Conservation (phyloP, 129 eudicot genomes). For the Flaveria trinervia region DNA sequence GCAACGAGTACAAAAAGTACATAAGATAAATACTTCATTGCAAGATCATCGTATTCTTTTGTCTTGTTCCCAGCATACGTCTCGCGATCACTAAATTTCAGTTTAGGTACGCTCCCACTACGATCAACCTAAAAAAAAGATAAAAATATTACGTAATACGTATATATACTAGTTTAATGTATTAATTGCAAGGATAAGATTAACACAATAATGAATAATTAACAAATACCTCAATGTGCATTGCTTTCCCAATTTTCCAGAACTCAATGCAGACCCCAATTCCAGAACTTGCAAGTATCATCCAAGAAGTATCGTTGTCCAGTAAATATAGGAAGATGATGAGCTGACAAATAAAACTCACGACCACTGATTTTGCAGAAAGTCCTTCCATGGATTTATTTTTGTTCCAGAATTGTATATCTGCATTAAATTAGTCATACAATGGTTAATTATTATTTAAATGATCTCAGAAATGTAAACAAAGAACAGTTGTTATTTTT, state of each 20-base stretch:
- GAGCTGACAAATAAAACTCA: conserved; percentile 84
- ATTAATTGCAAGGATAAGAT: neutral
- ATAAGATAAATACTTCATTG: conserved; percentile 92
- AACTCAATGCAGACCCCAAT: conserved; percentile 93
- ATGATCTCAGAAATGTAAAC: conserved; percentile 9
- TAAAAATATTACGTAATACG: neutral
- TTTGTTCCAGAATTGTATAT: conserved; percentile 97
- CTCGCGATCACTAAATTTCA: conserved; percentile 88
- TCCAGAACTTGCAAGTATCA: conserved; percentile 98
- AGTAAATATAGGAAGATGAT: conserved; percentile 88
- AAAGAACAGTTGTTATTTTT: neutral
- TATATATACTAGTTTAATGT: neutral
- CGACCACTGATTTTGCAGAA: conserved; percentile 88
- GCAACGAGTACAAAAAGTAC: conserved; percentile 81
- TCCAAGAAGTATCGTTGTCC: conserved; percentile 98
- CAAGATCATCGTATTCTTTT: conserved; percentile 97
- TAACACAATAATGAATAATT: neutral
- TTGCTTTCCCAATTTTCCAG: conserved; percentile 99
- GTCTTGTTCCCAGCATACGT: conserved; percentile 91
- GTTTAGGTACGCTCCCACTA: conserved; percentile 74
- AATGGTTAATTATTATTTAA: conserved; percentile 9
- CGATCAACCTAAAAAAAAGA: conserved; percentile 68
- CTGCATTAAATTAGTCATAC: conserved; percentile 38
- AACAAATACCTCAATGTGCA: conserved; percentile 86
- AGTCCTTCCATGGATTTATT: conserved; percentile 98